A percentile compares a stretch with the other conserved stretches of the same genome.
These are phyloP conservation scores for Dillenia turbinata DNA, from an alignment of 164 flowering plant species.

Conservation along the genomic window DNA sequence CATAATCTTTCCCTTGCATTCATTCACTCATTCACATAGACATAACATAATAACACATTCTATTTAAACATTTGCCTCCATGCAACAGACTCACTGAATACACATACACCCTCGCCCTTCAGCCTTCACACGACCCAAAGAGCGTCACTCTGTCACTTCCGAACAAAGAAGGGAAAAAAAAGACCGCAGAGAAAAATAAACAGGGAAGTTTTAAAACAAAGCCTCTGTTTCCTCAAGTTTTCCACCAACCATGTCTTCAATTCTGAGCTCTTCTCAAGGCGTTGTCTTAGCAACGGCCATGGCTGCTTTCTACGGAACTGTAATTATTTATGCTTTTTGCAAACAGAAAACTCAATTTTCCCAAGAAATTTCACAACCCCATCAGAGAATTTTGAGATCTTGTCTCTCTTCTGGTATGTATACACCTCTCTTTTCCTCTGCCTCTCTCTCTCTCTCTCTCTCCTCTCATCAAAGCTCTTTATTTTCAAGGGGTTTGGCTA, in stretches of 20 bases:
- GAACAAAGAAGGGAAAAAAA: no score
- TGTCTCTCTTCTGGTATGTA: slow-evolving; percentile 60
- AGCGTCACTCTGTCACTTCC: no score
- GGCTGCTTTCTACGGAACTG: slow-evolving; percentile 64
- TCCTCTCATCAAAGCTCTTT: not conserved
- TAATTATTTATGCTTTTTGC: slow-evolving; percentile 50
- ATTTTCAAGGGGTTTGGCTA: not conserved
- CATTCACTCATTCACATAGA: no score
- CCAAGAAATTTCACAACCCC: slow-evolving; percentile 4
- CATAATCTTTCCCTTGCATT: no score
- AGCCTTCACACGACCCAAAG: no score
- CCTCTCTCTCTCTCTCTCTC: not conserved
- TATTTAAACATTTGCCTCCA: no score
- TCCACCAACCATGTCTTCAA: slow-evolving; percentile 37
- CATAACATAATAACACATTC: no score
- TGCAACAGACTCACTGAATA: no score
- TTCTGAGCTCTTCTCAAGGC: slow-evolving; percentile 53
- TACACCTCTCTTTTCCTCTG: not conserved
- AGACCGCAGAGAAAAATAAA: no score
- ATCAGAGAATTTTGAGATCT: slow-evolving; percentile 28
- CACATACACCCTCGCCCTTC: no score
- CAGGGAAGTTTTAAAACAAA: no score
- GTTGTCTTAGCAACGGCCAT: slow-evolving; percentile 71
- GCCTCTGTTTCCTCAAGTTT: not conserved
- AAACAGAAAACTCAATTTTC: slow-evolving; percentile 32